These are phyloP conservation scores for Pholiota adiposa DNA, from an alignment of 1,284 basidiomycete species.

Conservation along the genomic window DNA sequence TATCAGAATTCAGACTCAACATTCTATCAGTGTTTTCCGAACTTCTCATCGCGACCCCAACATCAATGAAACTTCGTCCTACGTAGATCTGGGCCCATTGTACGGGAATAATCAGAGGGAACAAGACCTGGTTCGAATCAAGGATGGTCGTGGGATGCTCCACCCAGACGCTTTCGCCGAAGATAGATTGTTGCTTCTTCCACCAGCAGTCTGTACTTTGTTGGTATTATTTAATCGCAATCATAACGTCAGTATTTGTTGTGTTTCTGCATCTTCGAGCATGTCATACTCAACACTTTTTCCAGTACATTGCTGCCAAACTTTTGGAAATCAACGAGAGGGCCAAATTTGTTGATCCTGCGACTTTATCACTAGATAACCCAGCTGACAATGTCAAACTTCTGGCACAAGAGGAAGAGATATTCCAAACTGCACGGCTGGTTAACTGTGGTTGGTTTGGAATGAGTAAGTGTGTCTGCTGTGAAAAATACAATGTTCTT, in stretches of 20 bases:
- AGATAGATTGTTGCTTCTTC: slow-evolving; percentile 78
- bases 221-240: slow-evolving; percentile 83
- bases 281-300: slow-evolving; percentile 1
- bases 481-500: not conserved
- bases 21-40: slow-evolving; percentile 63
- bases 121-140: slow-evolving; percentile 63
- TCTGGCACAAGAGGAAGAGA: slow-evolving; percentile 73
- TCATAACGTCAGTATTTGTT: slow-evolving; percentile 69
- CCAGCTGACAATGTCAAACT: slow-evolving; percentile 39
- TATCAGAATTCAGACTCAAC: not conserved
- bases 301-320: slow-evolving; percentile 78
- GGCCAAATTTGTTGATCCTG: slow-evolving; percentile 58
- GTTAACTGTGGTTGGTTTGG: slow-evolving; percentile 83
- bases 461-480: slow-evolving; percentile 34
- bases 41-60: slow-evolving; percentile 66
- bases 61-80: slow-evolving; percentile 87
- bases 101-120: slow-evolving; percentile 73
- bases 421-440: slow-evolving; percentile 80
- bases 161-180: slow-evolving; percentile 78
- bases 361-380: slow-evolving; percentile 39
- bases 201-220: slow-evolving; percentile 74
- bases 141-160: slow-evolving; percentile 69
- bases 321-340: slow-evolving; percentile 82
- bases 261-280: not conserved
- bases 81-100: slow-evolving; percentile 82